Percentiles rank a stretch among this genome's conserved stretches.
These are phyloP conservation scores for Quillaja saponaria DNA, from an alignment of 306 rosid genomes.

Conservation along the genomic window DNA sequence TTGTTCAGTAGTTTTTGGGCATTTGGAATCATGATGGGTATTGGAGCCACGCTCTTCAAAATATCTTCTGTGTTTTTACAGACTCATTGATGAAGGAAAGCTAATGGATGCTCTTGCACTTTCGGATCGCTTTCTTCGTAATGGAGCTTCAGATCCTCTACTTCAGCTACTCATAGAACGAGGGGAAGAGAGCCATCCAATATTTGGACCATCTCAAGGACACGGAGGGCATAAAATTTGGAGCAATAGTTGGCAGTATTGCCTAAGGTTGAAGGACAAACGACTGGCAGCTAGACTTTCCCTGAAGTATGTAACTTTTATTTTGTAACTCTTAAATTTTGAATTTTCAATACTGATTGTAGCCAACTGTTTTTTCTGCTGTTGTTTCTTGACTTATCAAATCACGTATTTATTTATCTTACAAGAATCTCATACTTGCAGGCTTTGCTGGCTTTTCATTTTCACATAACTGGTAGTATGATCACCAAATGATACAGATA, in stretches of 20 bases:
- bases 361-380: slow-evolving; percentile 1
- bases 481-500: too few relatives aligned
- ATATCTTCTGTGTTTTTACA: too few relatives aligned
- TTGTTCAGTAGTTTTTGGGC: slow-evolving; percentile 16
- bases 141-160: slow-evolving; percentile 87
- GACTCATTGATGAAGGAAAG: slow-evolving; percentile 85
- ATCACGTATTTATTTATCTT: too few relatives aligned
- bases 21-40: too few relatives aligned
- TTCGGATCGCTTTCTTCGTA: slow-evolving; percentile 94
- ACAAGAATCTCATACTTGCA: too few relatives aligned
- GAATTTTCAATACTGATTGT: too few relatives aligned
- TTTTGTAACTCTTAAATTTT: too few relatives aligned
- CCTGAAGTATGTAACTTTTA: slow-evolving; percentile 59
- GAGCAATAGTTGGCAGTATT: slow-evolving; percentile 97
- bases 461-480: too few relatives aligned
- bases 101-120: slow-evolving; percentile 97
- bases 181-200: slow-evolving; percentile 63
- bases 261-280: slow-evolving; percentile 91
- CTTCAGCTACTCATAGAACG: slow-evolving; percentile 83
- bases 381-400: slow-evolving; percentile 19
- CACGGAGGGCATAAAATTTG: slow-evolving; percentile 58
- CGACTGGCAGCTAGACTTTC: slow-evolving; percentile 89
- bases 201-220: slow-evolving; percentile 56
- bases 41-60: too few relatives aligned
- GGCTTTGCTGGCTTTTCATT: too few relatives aligned